Conservation (phyloP, 2,329 filamentous ascomycete genomes). For the Clarireedia hainanense region DNA sequence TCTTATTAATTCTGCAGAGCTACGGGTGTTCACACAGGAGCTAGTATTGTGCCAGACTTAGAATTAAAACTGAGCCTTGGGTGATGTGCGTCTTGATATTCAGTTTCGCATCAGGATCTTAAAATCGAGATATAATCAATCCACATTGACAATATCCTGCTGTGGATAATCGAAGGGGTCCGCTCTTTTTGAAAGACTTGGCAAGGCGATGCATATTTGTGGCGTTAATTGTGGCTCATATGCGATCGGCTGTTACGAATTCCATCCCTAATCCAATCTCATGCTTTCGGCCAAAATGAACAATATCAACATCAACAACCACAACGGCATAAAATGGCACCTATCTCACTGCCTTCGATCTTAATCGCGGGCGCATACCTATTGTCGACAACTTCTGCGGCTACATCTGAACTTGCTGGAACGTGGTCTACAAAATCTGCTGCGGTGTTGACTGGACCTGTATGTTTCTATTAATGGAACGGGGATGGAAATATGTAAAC, state of each 20-base stretch:
- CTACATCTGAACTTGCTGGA: constrained; percentile 48
- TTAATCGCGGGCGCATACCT: constrained; percentile 28
- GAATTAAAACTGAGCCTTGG: no score
- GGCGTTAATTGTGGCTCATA: constrained; percentile 4
- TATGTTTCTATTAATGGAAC: constrained; percentile 35
- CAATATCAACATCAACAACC: constrained; percentile 6
- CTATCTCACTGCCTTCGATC: constrained; percentile 29
- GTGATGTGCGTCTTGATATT: no score
- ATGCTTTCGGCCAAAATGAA: neutral
- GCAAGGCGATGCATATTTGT: neutral
- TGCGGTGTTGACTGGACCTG: constrained; percentile 60
- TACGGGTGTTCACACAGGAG: no score
- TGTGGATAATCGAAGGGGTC: no score
- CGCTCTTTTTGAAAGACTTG: no score
- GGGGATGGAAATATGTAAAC: constrained; percentile 9
- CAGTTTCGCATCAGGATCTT: no score
- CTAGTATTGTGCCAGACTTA: no score
- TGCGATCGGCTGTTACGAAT: constrained; percentile 3
- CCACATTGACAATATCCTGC: no score
- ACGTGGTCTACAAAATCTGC: constrained; percentile 68
- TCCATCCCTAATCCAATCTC: constrained; percentile 5
- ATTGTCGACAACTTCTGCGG: constrained; percentile 29
- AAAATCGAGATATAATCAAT: no score
- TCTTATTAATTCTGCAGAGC: neutral
- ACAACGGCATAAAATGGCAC: constrained; percentile 24